Percentiles rank a stretch among this genome's conserved stretches.
phyloP scores from a whole-genome alignment of 1,284 basidiomycete species.

The Puccinia coronata region DNA sequence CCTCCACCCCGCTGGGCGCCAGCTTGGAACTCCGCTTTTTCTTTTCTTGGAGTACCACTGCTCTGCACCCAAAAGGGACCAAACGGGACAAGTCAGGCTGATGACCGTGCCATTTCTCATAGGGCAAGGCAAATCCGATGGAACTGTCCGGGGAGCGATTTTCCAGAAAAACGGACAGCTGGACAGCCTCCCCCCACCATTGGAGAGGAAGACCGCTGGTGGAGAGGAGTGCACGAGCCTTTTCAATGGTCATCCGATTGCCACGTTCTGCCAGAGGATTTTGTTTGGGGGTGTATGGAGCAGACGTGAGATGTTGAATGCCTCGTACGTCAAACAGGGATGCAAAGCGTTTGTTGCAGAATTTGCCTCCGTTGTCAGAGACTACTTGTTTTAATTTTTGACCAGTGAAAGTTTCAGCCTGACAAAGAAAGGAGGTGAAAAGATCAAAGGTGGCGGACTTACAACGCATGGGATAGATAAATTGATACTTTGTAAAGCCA shows the following conservation, averaged over 20 bases:
- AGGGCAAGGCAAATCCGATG: not conserved
- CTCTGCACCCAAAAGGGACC: not conserved
- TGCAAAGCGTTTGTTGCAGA: not conserved
- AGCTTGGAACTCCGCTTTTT: not conserved
- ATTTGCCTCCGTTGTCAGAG: not conserved
- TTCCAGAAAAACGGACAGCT: not conserved
- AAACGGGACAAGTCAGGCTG: not conserved
- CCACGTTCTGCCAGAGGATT: conserved; percentile 2
- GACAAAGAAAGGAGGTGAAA: not conserved
- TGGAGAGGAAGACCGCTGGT: not conserved
- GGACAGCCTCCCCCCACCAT: conserved; percentile 18
- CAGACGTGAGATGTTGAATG: not conserved
- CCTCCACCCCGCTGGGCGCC: not conserved
- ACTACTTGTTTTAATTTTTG: not conserved
- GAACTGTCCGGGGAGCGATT: not conserved
- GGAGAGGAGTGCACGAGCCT: not conserved
- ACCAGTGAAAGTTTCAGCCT: not conserved
- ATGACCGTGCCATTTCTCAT: not conserved
- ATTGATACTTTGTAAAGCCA: not conserved
- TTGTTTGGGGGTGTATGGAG: conserved; percentile 16
- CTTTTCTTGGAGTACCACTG: not conserved
- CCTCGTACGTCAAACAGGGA: not conserved
- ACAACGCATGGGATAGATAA: not conserved
- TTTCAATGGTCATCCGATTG: not conserved
- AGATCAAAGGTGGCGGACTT: not conserved